Conservation (phyloP, 306 rosid species). For the Carpinus fangiana region DNA sequence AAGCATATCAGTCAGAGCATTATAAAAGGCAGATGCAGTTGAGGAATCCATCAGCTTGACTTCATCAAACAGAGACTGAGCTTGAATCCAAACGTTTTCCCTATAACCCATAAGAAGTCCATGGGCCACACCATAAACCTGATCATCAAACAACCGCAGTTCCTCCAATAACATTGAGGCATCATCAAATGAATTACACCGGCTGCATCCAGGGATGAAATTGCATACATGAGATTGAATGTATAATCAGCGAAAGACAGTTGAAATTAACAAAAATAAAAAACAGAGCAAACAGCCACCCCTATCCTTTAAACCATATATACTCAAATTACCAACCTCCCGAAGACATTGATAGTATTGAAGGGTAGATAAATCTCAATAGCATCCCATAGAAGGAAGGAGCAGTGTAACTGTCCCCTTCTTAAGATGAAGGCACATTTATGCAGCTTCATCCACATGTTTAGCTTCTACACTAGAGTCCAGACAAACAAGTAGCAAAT, state of each 20-base stretch:
- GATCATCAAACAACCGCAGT: constrained; percentile 77
- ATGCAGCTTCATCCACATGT: constrained; percentile 10
- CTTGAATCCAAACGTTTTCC: constrained; percentile 69
- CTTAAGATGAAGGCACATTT: background rate
- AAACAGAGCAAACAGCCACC: background rate
- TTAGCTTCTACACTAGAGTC: background rate
- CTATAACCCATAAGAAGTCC: constrained; percentile 83
- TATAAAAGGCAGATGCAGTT: constrained; percentile 89
- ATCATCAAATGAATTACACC: constrained; percentile 71
- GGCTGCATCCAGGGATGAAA: constrained; percentile 55
- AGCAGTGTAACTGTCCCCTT: background rate
- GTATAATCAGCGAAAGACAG: background rate
- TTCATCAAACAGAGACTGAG: constrained; percentile 77
- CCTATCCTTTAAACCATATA: background rate
- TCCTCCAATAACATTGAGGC: constrained; percentile 88
- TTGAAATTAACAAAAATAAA: background rate
- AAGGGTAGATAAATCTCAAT: constrained; percentile 6
- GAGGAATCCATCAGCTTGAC: constrained; percentile 82
- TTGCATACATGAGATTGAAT: constrained; percentile 18
- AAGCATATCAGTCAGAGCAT: constrained; percentile 94
- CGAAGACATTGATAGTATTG: background rate
- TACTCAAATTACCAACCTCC: background rate
- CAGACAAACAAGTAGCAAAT: background rate
- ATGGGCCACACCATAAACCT: constrained; percentile 88
- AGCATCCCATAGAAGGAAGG: background rate